Evolutionary conservation across 2,329 filamentous ascomycete genomes (phyloP), one percentile per base, ranked within the genome.

Genomic region (Dothideomycetes sp.): DNA sequence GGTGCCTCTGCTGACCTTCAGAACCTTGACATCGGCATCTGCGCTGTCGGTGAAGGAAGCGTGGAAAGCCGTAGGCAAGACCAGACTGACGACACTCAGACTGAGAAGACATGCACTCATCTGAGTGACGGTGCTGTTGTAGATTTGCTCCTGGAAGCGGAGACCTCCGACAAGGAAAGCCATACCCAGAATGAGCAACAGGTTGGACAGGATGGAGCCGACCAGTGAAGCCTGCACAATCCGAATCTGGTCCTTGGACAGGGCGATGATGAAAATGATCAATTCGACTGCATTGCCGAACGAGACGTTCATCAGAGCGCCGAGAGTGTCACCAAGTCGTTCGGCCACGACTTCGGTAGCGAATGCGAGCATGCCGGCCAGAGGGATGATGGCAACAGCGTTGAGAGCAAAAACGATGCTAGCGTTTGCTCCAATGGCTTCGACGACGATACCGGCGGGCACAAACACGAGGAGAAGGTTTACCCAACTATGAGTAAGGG

Each of bases 31-130:
- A 52, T 91, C 82, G 13, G 86, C 87, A 19, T 69, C 62, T 1
- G 56, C 56, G 10, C 36, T 40, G 12, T 56, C 49, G 33, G 53
- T 59, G 63, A 91, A 95, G 0, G 88, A 91, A 12, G 86, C 85
- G 56, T 95, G 86, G 59, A 95, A 95, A 4, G 88, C 88, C 23
- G 88, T 94, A 71, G 83, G 48, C 27, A 95, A 65, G 18, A 94
- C 73, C 16, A 94, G 69, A 67, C 87, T 94, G 63, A 85, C 88
- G 46, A 94, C 88, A 56, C 84, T 88, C 61, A 94, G 63, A 68
- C 85, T 93, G 51, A 95, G 74, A 52, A 95, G 70, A 64, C 86
- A 94, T 37, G 88, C 88, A 58, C 86, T 94, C 85, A 94, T 94
- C 60, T 95, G 87, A 1, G 87, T 94, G 44, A 94, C 85, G 16